A percentile compares a stretch with the other conserved stretches of the same genome.
Conservation (phyloP, 331 rosid genomes). For the Spiraea crenata region DNA sequence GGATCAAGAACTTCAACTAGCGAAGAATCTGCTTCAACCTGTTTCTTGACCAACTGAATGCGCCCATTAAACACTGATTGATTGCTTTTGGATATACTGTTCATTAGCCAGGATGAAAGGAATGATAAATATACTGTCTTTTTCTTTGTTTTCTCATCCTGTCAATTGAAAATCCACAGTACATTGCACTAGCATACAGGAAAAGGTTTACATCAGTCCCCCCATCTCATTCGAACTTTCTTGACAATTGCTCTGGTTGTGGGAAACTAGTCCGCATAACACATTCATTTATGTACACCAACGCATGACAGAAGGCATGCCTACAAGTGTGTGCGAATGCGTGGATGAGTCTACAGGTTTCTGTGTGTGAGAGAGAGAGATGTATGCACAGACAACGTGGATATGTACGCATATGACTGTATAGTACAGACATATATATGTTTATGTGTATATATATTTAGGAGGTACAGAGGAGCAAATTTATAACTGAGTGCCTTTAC, state of each 20-base stretch:
- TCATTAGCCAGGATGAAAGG: not conserved
- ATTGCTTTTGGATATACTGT: not conserved
- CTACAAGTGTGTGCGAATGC: not conserved
- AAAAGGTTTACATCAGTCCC: not conserved
- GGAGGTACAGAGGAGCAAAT: too few species aligned
- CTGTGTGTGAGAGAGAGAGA: not conserved
- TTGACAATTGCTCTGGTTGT: not conserved
- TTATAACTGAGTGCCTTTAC: too few species aligned
- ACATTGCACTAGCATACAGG: not conserved
- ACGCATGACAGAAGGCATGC: not conserved
- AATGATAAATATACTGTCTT: not conserved
- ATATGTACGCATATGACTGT: too few species aligned
- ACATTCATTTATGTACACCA: not conserved
- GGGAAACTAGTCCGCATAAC: not conserved
- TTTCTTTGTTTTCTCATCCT: not conserved
- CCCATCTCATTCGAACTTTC: not conserved
- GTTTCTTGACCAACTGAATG: constrained; percentile 40
- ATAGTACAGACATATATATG: too few species aligned
- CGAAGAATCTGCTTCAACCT: constrained; percentile 23
- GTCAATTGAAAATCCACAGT: not conserved
- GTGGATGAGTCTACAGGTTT: not conserved
- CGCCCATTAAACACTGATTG: not conserved
- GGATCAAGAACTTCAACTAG: constrained; percentile 33
- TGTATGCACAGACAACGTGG: too few species aligned
- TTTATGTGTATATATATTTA: too few species aligned